phyloP scores from a whole-genome alignment of 2,329 filamentous ascomycete genomes.

The Diaporthe australafricana region DNA sequence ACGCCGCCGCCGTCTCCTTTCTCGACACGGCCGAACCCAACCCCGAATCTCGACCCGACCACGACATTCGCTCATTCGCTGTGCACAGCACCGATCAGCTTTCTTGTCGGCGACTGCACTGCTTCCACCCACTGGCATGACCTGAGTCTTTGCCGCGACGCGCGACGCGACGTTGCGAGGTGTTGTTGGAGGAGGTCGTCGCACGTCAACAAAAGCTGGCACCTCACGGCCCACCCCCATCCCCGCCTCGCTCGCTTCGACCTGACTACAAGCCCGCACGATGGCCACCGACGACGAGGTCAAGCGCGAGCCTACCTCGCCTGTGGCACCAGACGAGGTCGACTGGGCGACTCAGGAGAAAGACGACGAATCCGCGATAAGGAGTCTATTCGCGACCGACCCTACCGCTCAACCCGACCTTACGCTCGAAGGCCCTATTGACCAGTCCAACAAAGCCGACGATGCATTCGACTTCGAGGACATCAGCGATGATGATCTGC shows the following conservation, averaged over 20 bases:
- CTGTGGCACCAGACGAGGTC: constrained; percentile 45
- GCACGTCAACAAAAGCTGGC: not conserved
- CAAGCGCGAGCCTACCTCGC: constrained; percentile 30
- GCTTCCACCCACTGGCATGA: constrained; percentile 30
- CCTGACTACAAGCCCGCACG: not conserved
- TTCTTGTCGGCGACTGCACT: not conserved
- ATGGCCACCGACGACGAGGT: constrained; percentile 34
- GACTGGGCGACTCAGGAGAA: constrained; percentile 57
- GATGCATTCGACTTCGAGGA: constrained; percentile 92
- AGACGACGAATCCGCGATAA: constrained; percentile 61
- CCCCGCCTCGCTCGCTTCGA: not conserved
- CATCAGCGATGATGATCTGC: constrained; percentile 89
- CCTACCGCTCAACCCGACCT: constrained; percentile 54
- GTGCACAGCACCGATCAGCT: not conserved
- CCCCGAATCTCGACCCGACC: not conserved
- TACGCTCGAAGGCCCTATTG: constrained; percentile 61
- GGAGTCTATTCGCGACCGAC: constrained; percentile 53
- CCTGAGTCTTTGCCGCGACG: constrained; percentile 29
- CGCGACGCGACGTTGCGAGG: constrained; percentile 34
- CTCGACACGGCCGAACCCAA: not conserved
- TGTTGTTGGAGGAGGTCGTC: not conserved
- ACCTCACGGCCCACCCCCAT: not conserved
- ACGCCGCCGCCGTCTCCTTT: not conserved
- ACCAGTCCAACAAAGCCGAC: constrained; percentile 84
- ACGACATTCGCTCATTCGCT: not conserved